These are phyloP conservation scores for Metarhizium sp. DNA, from an alignment of 2,329 filamentous ascomycete genomes.

Conservation along the genomic window DNA sequence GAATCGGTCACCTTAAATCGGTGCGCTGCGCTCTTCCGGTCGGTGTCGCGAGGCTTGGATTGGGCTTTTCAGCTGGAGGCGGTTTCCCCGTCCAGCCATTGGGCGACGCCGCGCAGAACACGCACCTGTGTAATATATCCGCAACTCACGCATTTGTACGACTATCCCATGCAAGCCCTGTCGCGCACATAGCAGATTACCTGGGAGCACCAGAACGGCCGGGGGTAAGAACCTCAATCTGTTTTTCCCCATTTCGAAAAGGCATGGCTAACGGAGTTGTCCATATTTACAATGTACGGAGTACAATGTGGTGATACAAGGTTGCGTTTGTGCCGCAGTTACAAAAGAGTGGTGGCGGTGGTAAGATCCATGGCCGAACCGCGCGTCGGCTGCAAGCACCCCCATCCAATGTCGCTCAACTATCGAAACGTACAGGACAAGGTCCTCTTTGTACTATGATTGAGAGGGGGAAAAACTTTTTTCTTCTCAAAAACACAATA, in stretches of 20 bases:
- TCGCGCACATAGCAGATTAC: not conserved
- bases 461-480: too few relatives aligned
- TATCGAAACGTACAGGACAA: too few relatives aligned
- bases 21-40: not conserved
- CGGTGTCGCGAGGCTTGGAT: not conserved
- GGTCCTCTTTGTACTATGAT: too few relatives aligned
- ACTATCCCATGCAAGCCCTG: not conserved
- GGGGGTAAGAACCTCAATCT: not conserved
- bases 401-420: not conserved
- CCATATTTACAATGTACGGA: not conserved
- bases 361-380: not conserved
- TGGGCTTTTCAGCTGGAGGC: not conserved
- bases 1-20: conserved; percentile 4
- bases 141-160: not conserved
- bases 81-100: not conserved
- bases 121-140: not conserved
- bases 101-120: not conserved
- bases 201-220: not conserved
- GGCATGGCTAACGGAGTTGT: not conserved
- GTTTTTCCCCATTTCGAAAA: not conserved
- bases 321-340: not conserved
- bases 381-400: too few relatives aligned
- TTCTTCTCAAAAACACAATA: too few relatives aligned
- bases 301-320: not conserved
- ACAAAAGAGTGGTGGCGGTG: not conserved